These are phyloP conservation scores for Trebouxia sp. DNA, from an alignment of 139 green algal species.

Conservation along the genomic window DNA sequence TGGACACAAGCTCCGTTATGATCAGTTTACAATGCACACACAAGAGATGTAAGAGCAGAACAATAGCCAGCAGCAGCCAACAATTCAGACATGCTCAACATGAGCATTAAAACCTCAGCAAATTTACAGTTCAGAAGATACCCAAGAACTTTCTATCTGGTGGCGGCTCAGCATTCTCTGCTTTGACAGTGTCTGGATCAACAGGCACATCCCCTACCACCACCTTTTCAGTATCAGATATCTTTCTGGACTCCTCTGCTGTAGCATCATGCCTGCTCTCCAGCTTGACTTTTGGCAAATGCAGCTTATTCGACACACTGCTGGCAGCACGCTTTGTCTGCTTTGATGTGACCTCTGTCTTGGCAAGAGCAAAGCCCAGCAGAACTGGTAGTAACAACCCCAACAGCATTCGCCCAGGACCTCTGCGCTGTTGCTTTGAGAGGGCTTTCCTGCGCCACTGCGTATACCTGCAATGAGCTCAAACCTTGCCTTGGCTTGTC, in stretches of 20 bases:
- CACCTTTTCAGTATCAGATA: too few species aligned
- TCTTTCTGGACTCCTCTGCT: too few species aligned
- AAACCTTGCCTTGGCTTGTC: too few species aligned
- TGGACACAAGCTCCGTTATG: too few species aligned
- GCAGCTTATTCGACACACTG: not conserved
- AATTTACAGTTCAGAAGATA: not conserved
- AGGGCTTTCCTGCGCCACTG: not conserved
- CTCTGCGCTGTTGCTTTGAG: not conserved
- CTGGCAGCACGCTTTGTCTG: not conserved
- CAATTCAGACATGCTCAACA: too few species aligned
- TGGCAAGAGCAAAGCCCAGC: not conserved
- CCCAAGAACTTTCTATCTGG: not conserved
- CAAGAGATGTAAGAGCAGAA: too few species aligned
- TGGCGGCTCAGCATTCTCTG: not conserved
- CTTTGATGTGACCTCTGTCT: not conserved
- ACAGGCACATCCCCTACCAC: too few species aligned
- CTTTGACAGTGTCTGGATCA: not conserved
- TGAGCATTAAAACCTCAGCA: too few species aligned
- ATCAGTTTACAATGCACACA: too few species aligned
- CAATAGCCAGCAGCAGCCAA: too few species aligned
- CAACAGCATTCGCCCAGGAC: not conserved
- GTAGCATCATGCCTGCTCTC: not conserved
- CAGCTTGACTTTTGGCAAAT: not conserved
- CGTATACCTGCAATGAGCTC: slow-evolving; percentile 7
- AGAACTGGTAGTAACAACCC: not conserved